phyloP scores from a whole-genome alignment of 768 basidiomycete species.

The Leccinum variicolor region DNA sequence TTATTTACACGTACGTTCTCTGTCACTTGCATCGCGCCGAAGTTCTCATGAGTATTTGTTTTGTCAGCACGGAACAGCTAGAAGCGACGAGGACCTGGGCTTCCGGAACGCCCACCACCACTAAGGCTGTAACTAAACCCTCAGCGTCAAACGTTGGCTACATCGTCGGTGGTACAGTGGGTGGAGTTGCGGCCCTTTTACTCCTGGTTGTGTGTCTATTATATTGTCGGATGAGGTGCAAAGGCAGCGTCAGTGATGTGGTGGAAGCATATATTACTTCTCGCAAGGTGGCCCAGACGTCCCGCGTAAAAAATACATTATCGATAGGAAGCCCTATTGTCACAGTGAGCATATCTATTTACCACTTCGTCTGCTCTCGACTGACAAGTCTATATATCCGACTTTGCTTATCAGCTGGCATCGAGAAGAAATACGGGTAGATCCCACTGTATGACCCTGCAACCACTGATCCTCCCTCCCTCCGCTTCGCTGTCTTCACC shows the following conservation, averaged over 20 bases:
- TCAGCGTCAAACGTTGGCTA: too few species aligned
- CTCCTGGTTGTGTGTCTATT: background rate
- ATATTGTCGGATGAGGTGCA: background rate
- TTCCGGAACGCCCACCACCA: background rate
- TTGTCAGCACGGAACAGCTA: background rate
- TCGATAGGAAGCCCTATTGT: background rate
- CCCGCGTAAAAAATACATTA: background rate
- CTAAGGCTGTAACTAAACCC: too few species aligned
- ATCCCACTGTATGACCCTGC: background rate
- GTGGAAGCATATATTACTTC: slow-evolving; percentile 5
- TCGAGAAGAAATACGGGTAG: background rate
- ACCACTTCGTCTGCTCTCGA: background rate
- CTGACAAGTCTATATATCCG: background rate
- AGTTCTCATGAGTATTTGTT: background rate
- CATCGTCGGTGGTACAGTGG: background rate
- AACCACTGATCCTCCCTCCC: background rate
- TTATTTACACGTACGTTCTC: slow-evolving; percentile 17
- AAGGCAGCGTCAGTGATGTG: background rate
- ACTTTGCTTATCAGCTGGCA: background rate
- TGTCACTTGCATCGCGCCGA: background rate
- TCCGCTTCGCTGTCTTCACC: background rate
- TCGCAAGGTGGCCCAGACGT: background rate
- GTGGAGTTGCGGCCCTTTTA: background rate
- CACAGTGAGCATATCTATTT: background rate
- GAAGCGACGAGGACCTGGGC: background rate